These are phyloP conservation scores for Polychytrium aggregatum DNA, from an alignment of 192 early-diverging fungal genomes.

Conservation along the genomic window DNA sequence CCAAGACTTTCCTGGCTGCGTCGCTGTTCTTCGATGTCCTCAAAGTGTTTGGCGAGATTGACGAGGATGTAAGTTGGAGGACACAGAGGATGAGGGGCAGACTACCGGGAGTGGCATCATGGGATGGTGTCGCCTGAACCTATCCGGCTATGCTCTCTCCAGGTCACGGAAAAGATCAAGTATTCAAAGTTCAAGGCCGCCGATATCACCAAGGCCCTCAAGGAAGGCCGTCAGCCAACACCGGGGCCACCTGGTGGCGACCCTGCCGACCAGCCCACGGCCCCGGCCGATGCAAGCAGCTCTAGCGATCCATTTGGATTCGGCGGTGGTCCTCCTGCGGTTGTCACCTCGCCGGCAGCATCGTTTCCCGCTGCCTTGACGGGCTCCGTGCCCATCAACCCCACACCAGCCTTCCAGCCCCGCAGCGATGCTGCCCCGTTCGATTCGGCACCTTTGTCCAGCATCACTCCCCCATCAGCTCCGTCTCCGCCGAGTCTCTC, in stretches of 20 bases:
- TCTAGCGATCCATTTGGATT: not conserved
- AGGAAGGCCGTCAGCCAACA: conserved; percentile 66
- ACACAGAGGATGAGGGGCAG: not conserved
- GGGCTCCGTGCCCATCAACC: too few species aligned
- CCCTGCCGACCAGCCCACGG: not conserved
- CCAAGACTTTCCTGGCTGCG: conserved; percentile 72
- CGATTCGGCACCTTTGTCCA: too few species aligned
- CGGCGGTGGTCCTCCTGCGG: too few species aligned
- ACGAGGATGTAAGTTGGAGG: conserved; percentile 12
- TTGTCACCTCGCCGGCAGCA: too few species aligned
- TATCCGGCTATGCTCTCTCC: not conserved
- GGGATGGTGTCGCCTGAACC: not conserved
- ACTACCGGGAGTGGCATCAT: too few species aligned
- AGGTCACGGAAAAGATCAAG: conserved; percentile 77
- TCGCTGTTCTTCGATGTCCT: conserved; percentile 83
- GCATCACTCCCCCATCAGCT: not conserved
- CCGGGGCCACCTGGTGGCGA: conserved; percentile 27
- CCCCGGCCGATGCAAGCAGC: not conserved
- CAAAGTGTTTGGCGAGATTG: conserved; percentile 60
- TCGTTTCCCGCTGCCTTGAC: too few species aligned
- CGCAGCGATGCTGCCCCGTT: not conserved
- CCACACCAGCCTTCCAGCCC: not conserved
- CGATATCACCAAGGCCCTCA: conserved; percentile 82
- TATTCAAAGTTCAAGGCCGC: conserved; percentile 95
- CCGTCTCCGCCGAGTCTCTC: not conserved